These are phyloP conservation scores for Pichia exigua DNA, from an alignment of 805 yeast genomes.

Conservation along the genomic window DNA sequence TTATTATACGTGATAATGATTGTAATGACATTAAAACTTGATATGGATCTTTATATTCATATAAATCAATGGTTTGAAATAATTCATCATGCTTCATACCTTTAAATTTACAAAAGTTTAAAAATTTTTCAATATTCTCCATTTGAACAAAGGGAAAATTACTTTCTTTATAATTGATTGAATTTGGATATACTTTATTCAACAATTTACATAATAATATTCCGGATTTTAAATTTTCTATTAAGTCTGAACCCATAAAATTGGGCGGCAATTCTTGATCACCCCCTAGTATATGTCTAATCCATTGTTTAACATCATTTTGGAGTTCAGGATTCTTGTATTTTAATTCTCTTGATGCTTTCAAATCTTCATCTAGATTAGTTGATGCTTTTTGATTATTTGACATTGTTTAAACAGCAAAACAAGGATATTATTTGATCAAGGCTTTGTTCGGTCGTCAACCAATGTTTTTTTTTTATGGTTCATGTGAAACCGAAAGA, in stretches of 20 bases:
- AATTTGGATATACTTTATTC: constrained; percentile 32
- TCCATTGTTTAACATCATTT: constrained; percentile 42
- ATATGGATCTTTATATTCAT: constrained; percentile 66
- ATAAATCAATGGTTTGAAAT: constrained; percentile 72
- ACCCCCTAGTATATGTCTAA: constrained; percentile 32
- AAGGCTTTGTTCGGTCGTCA: not conserved
- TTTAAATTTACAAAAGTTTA: constrained; percentile 48
- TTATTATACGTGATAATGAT: constrained; percentile 63
- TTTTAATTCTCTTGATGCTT: constrained; percentile 41
- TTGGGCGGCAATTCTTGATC: constrained; percentile 16
- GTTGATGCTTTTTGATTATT: constrained; percentile 24
- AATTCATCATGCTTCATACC: constrained; percentile 79
- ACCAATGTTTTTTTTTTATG: no score
- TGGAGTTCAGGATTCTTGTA: constrained; percentile 33
- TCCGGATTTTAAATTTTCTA: constrained; percentile 58
- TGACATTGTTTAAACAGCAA: not conserved
- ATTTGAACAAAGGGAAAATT: constrained; percentile 73
- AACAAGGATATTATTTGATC: not conserved
- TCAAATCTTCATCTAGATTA: constrained; percentile 58
- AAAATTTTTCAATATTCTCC: constrained; percentile 77
- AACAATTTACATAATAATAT: constrained; percentile 40
- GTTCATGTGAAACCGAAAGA: not conserved
- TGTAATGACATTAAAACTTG: constrained; percentile 69
- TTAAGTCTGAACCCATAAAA: constrained; percentile 32
- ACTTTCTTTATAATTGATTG: constrained; percentile 47